phyloP scores from a whole-genome alignment of 208 protist genomes.

The Trypanosoma mega region DNA sequence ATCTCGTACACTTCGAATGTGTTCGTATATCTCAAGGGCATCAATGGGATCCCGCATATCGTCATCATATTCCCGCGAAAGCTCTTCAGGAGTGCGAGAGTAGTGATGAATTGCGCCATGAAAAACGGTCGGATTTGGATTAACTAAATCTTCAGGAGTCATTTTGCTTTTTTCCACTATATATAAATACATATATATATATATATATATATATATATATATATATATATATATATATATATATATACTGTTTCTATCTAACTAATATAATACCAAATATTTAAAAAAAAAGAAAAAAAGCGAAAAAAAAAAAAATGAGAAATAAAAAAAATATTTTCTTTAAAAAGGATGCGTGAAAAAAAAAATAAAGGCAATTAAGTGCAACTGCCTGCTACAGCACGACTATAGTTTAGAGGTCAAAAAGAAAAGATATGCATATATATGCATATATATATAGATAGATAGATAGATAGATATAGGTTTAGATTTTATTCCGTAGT shows the following conservation, averaged over 20 bases:
- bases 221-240: no score
- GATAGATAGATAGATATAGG: no score
- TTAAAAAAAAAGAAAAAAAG: neutral
- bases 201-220: no score
- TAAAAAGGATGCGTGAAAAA: no score
- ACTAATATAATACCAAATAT: no score
- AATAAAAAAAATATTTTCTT: slow-evolving; percentile 20
- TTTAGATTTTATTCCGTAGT: no score
- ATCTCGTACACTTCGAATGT: slow-evolving; percentile 96
- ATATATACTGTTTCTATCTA: no score
- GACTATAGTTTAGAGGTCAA: no score
- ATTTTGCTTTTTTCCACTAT: neutral
- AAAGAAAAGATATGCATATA: no score
- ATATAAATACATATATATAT: slow-evolving; percentile 1
- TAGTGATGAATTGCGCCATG: slow-evolving; percentile 13
- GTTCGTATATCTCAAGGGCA: slow-evolving; percentile 93
- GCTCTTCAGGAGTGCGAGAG: slow-evolving; percentile 40
- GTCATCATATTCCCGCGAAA: slow-evolving; percentile 53
- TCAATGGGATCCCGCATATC: slow-evolving; percentile 88
- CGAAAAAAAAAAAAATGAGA: slow-evolving; percentile 21
- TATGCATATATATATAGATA: no score
- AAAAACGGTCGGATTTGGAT: slow-evolving; percentile 71
- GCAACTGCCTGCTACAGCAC: neutral
- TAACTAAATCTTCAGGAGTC: slow-evolving; percentile 35
- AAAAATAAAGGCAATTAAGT: slow-evolving; percentile 2